phyloP scores from a whole-genome alignment of 495 filamentous ascomycete species.

The Aspergillus heteromorphus region DNA sequence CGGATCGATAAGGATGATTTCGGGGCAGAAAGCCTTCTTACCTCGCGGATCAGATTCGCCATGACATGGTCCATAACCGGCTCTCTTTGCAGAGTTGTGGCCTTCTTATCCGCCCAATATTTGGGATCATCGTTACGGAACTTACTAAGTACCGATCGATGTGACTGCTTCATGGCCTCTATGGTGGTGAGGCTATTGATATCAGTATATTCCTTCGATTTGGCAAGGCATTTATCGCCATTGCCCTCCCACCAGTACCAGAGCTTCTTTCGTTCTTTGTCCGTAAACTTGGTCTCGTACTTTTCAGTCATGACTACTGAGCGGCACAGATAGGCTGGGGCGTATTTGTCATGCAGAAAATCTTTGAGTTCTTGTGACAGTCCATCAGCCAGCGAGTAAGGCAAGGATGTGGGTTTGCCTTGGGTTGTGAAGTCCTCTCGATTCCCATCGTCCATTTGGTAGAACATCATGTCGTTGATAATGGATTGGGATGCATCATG shows the following conservation, averaged over 20 bases:
- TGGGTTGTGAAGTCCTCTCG: neutral
- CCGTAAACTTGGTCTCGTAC: neutral
- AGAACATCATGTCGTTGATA: neutral
- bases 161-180: neutral
- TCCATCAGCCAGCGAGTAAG: neutral
- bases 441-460: neutral
- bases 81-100: no score
- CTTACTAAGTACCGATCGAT: neutral
- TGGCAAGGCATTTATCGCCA: neutral
- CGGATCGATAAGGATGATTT: no score
- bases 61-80: no score
- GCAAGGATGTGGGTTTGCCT: neutral
- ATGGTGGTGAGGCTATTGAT: neutral
- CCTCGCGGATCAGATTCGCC: no score
- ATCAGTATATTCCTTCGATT: neutral
- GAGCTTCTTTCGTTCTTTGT: neutral
- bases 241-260: conserved; percentile 1
- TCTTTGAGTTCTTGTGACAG: neutral
- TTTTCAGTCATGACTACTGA: neutral
- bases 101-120: no score
- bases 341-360: neutral
- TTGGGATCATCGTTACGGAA: no score
- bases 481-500: neutral
- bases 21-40: no score
- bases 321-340: neutral